A percentile compares a stretch with the other conserved stretches of the same genome.
Evolutionary conservation across 2,329 filamentous ascomycete species (phyloP).

Genomic region (Catunica adiposa): DNA sequence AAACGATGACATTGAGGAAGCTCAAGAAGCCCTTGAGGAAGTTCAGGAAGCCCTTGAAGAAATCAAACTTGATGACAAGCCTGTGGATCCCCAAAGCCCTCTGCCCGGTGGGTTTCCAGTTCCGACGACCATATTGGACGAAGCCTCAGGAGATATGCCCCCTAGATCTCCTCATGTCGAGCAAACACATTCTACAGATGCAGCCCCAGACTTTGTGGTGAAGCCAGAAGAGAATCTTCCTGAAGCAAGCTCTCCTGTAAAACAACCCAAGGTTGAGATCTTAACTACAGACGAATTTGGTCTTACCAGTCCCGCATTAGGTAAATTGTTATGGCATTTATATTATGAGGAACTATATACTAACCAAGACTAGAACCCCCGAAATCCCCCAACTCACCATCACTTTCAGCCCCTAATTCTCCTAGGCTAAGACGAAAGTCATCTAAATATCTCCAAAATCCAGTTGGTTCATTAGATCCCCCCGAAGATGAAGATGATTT

Average conservation of each 20-base stretch:
- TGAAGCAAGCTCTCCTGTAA: too few relatives aligned
- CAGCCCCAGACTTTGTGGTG: conserved; percentile 35
- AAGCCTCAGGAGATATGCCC: conserved; percentile 29
- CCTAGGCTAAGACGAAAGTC: conserved; percentile 6
- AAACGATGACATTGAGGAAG: too few relatives aligned
- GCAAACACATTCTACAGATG: conserved; percentile 33
- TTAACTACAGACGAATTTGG: neutral
- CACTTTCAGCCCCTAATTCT: conserved; percentile 16
- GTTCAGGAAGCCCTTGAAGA: neutral
- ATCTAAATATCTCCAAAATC: conserved; percentile 8
- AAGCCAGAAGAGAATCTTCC: conserved; percentile 25
- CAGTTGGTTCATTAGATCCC: conserved; percentile 14
- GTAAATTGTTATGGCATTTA: neutral
- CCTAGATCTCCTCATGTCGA: conserved; percentile 29
- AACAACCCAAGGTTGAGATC: neutral
- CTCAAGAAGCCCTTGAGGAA: too few relatives aligned
- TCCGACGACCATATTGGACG: conserved; percentile 37
- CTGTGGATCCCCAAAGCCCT: neutral
- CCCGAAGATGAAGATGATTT: conserved; percentile 27
- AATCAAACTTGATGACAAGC: neutral
- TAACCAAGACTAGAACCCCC: conserved; percentile 6
- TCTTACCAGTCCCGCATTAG: neutral
- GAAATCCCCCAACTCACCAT: conserved; percentile 4
- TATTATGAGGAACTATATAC: neutral
- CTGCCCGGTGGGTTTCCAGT: conserved; percentile 19